phyloP scores from a whole-genome alignment of 164 flowering plant species.

The Aristolochia contorta region DNA sequence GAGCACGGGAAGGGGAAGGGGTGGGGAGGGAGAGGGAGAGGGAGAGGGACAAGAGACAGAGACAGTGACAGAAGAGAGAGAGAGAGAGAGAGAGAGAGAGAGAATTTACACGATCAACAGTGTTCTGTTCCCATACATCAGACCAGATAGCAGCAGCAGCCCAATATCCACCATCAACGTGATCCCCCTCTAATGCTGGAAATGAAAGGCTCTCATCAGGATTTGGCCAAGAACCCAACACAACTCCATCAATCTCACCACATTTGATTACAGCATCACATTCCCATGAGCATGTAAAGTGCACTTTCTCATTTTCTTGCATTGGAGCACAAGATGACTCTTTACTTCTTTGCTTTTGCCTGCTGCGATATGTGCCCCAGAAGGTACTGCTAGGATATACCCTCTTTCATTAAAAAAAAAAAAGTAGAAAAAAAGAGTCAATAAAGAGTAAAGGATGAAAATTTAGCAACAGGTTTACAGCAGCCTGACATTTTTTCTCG shows the following conservation, averaged over 20 bases:
- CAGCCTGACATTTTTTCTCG: neutral
- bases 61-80: too few species aligned
- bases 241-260: slow-evolving; percentile 94
- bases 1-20: too few species aligned
- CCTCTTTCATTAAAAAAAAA: slow-evolving; percentile 41
- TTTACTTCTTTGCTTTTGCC: slow-evolving; percentile 27
- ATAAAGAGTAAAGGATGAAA: neutral
- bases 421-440: slow-evolving; percentile 19
- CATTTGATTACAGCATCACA: slow-evolving; percentile 43
- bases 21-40: neutral
- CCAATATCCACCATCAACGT: slow-evolving; percentile 63
- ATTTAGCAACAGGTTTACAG: neutral
- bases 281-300: slow-evolving; percentile 25
- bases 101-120: slow-evolving; percentile 83
- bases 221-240: slow-evolving; percentile 73
- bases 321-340: slow-evolving; percentile 19
- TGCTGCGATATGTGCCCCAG: slow-evolving; percentile 50
- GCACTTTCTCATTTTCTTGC: slow-evolving; percentile 26
- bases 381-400: slow-evolving; percentile 85
- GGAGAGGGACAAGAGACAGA: slow-evolving; percentile 8
- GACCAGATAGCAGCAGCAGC: slow-evolving; percentile 91
- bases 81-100: slow-evolving; percentile 2
- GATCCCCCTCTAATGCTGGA: slow-evolving; percentile 39
- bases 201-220: slow-evolving; percentile 24
- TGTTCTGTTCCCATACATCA: slow-evolving; percentile 76